Base-by-base conservation (phyloP, 352 stramenopile species). In the Phytophthora quininea region DNA sequence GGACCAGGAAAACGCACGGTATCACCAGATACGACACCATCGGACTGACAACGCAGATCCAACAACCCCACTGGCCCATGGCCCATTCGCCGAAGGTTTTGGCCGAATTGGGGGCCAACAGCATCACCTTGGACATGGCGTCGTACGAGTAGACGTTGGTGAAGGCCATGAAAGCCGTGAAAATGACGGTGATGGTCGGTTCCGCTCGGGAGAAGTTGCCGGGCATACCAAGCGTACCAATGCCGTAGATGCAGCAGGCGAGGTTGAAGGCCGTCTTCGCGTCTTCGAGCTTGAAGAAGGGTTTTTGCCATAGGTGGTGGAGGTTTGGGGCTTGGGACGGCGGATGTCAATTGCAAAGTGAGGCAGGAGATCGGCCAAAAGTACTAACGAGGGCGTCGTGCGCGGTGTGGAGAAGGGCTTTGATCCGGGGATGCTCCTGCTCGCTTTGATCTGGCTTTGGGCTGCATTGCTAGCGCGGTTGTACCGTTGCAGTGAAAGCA, bases 151-250 rank as follows among this genome's bases (percentile, higher is more conserved):
- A 49, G 19, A 49, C 19, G 43, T 49, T 49, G 43, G 43, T n/a
- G 29, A 49, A 49, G 43, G 43, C 43, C 43, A 49, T 49, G 15
- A 49, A 49, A 5, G 8, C 12, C 43, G 29, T 49, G 12, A n/a
- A 12, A 5, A 49, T 8, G 8, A 49, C 19, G 4, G 43, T n/a
- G 43, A 49, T 27, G 43, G 43, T 27, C 43, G 43, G 43, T 6
- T n/a, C 43, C 8, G 43, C 43, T 49, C 43, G 43, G 43, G 43
- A 12, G 43, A 49, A 49, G 43, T 49, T 49, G 11, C 43, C 43
- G 12, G 43, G 43, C 43, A 49, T 49, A 49, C 43, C 43, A 49
- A 49, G 43, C 19, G 43, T 49, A 49, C 43, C 43, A 49, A 49
- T 49, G 43, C 43, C 43, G 43, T 49, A 49, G 43, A 49, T 49